A percentile compares a stretch with the other conserved stretches of the same genome.
These are phyloP conservation scores for Tulasnella sp. DNA, from an alignment of 768 basidiomycete species.

Conservation along the genomic window DNA sequence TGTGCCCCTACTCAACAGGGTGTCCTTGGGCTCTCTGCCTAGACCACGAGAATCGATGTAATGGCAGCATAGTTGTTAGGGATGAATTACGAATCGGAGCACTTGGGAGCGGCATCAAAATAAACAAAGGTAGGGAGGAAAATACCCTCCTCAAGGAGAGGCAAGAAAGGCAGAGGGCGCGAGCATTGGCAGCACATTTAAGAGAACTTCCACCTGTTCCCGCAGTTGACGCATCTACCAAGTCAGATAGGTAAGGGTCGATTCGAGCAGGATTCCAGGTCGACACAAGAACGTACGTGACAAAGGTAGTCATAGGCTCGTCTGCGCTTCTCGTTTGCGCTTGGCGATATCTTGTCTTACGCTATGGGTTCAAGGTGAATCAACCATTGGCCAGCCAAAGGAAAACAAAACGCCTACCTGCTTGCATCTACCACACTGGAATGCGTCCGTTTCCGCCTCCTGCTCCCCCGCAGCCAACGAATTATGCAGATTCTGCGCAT, in stretches of 20 bases:
- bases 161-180: too few relatives aligned
- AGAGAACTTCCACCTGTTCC: slow-evolving; percentile 50
- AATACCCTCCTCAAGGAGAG: too few relatives aligned
- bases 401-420: slow-evolving; percentile 40
- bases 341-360: slow-evolving; percentile 86
- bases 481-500: slow-evolving; percentile 78
- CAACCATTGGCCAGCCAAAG: too few relatives aligned
- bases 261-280: background rate
- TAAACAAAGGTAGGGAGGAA: too few relatives aligned
- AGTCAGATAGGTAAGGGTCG: background rate
- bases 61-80: too few relatives aligned
- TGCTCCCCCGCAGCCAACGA: slow-evolving; percentile 80
- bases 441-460: slow-evolving; percentile 92
- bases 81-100: too few relatives aligned
- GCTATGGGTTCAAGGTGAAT: slow-evolving; percentile 30
- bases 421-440: slow-evolving; percentile 93
- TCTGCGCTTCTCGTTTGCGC: slow-evolving; percentile 96
- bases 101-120: too few relatives aligned
- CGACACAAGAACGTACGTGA: background rate
- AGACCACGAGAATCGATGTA: too few relatives aligned
- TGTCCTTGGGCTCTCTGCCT: too few relatives aligned
- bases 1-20: too few relatives aligned
- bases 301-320: slow-evolving; percentile 75
- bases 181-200: too few relatives aligned
- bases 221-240: slow-evolving; percentile 18